Base-by-base conservation (phyloP, 768 basidiomycete genomes). In the Cystoderma amianthinum region DNA sequence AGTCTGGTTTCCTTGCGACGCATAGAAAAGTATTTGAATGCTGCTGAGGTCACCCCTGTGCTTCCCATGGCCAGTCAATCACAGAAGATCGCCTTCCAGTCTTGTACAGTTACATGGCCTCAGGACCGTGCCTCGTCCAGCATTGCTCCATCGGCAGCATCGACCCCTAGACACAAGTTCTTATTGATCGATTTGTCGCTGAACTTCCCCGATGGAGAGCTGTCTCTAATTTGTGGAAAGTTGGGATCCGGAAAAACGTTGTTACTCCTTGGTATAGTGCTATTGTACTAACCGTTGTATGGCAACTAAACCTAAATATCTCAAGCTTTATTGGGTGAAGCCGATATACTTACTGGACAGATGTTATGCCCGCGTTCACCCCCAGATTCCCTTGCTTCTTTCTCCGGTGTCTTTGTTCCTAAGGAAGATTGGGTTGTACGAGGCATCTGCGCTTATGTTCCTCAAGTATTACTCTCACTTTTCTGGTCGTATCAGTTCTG, bases 71-170 rank as follows among this genome's bases (percentile, higher is more conserved):
- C 68, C 16, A 58, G 72, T 20, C 76, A 82, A 48, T 68, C 71
- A n/a, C 66, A 71, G 38, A 72, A 65, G 2, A 80, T 94, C 40
- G 71, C 81, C 1, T 75, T 94, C 49, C 85, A 85, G 55, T 85
- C 85, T 7, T 91, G 89, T 28, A 95, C 89, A 1, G 70, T 91
- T 36, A 89, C 90, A 1, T 97, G 93, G 93, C 87, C 93, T 0
- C 34, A 83, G 50, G 88, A 92, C 47, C 78, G 85, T 24, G 45
- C 59, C 16, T 63, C 62, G 33, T 51, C 59, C n/a, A 68, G 73
- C 18, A 54, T 54, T 1, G 62, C 72, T 3, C 63, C 81, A 2
- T 83, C 82, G 3, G 68, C 65, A 12, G 68, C 79, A 2, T 62
- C 84, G 0, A 92, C 91, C 0, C 93, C 92, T 6, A 76, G 72